Evolutionary conservation across 768 basidiomycete genomes (phyloP).

Genomic region (Agaricus sinodeliciosus): DNA sequence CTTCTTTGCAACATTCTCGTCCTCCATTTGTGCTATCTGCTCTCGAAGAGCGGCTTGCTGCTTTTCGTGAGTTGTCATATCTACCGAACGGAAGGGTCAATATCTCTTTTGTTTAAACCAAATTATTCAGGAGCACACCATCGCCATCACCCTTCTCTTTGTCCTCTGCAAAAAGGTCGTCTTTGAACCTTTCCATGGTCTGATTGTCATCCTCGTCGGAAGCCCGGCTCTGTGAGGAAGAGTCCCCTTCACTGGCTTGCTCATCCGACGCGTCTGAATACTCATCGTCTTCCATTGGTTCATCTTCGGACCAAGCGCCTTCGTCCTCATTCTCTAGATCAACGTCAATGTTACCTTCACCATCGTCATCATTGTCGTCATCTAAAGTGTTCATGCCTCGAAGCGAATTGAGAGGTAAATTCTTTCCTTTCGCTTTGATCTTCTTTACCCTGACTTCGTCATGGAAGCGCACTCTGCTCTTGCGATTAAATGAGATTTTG

Average conservation of each 20-base stretch:
- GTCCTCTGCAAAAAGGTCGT: slow-evolving; percentile 76
- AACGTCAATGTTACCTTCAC: slow-evolving; percentile 27
- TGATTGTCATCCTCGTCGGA: slow-evolving; percentile 26
- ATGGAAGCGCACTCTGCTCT: slow-evolving; percentile 66
- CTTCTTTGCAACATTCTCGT: slow-evolving; percentile 82
- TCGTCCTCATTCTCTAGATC: slow-evolving; percentile 19
- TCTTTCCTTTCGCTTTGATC: slow-evolving; percentile 69
- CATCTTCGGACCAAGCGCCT: slow-evolving; percentile 15
- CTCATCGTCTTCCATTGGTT: slow-evolving; percentile 19
- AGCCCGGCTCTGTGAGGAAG: slow-evolving; percentile 9
- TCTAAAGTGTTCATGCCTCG: slow-evolving; percentile 32
- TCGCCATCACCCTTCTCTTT: slow-evolving; percentile 31
- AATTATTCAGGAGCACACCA: slow-evolving; percentile 19
- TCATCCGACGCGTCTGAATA: slow-evolving; percentile 21
- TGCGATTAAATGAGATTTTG: slow-evolving; percentile 14
- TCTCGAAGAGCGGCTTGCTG: slow-evolving; percentile 66
- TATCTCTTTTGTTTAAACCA: slow-evolving; percentile 11
- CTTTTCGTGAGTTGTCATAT: slow-evolving; percentile 73
- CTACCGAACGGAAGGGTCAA: slow-evolving; percentile 21
- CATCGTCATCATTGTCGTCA: slow-evolving; percentile 28
- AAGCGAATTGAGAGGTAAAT: slow-evolving; percentile 39
- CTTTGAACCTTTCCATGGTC: slow-evolving; percentile 63
- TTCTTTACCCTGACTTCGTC: slow-evolving; percentile 78
- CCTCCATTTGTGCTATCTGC: slow-evolving; percentile 78
- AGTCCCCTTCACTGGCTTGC: slow-evolving; percentile 24